Evolutionary conservation across 1,284 basidiomycete species (phyloP).

Genomic region (Pholiota adiposa): DNA sequence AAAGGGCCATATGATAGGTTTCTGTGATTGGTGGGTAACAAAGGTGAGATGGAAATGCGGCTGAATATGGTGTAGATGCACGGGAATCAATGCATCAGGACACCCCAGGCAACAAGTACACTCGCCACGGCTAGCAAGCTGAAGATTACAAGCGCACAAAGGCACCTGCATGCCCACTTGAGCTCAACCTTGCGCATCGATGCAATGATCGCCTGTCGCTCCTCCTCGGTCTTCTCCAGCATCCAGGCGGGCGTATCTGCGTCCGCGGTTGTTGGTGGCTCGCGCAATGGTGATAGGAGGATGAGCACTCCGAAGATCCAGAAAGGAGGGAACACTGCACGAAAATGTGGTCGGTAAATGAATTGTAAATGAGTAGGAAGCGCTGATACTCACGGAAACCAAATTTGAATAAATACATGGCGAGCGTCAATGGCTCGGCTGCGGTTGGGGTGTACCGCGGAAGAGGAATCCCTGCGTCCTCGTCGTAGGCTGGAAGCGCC

Average conservation of each 20-base stretch:
- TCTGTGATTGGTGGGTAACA: too few species aligned
- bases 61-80: not conserved
- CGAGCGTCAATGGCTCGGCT: conserved; percentile 43
- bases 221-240: conserved; percentile 41
- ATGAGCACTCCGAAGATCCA: conserved; percentile 53
- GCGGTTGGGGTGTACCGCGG: conserved; percentile 31
- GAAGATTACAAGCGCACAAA: conserved; percentile 35
- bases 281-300: conserved; percentile 43
- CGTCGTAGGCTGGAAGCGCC: conserved; percentile 28
- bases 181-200: conserved; percentile 37
- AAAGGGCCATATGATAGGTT: too few species aligned
- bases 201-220: conserved; percentile 33
- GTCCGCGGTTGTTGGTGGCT: conserved; percentile 23
- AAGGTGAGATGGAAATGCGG: not conserved
- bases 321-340: conserved; percentile 51
- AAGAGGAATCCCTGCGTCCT: conserved; percentile 29
- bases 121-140: conserved; percentile 19
- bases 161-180: conserved; percentile 41
- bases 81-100: not conserved
- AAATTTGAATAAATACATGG: conserved; percentile 48
- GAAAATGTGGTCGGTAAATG: conserved; percentile 7
- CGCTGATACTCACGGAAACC: conserved; percentile 39
- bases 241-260: conserved; percentile 32
- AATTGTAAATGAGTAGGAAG: not conserved
- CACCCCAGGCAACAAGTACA: conserved; percentile 1